These are phyloP conservation scores for Erodium trifolium DNA, from an alignment of 441 rosid species.

Conservation along the genomic window DNA sequence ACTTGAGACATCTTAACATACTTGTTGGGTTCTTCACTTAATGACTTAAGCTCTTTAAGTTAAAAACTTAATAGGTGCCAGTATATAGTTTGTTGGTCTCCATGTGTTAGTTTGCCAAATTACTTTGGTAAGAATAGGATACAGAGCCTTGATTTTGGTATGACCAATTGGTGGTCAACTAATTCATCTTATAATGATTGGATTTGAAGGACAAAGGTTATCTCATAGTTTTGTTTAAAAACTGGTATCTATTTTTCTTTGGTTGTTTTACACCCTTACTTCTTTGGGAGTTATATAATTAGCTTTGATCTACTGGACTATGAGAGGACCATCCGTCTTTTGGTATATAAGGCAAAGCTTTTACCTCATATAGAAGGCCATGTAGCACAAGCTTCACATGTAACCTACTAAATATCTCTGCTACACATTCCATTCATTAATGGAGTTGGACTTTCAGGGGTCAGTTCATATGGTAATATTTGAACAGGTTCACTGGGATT, in stretches of 20 bases:
- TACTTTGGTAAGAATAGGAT: not conserved
- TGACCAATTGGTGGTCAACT: not conserved
- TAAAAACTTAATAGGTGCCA: not conserved
- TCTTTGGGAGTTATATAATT: not conserved
- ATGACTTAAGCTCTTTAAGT: not conserved
- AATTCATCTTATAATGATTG: not conserved
- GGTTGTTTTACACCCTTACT: not conserved
- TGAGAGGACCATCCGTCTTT: not conserved
- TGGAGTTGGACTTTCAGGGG: not conserved
- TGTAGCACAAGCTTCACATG: not conserved
- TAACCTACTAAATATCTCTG: not conserved
- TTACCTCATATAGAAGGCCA: not conserved
- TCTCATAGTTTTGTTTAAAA: not conserved
- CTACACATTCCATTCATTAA: not conserved
- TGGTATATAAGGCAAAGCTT: not conserved
- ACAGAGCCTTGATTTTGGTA: not conserved
- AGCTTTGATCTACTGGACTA: not conserved
- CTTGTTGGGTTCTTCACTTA: not conserved
- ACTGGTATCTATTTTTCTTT: not conserved
- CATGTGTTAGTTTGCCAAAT: not conserved
- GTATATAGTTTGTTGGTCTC: conserved; percentile 6
- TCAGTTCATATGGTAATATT: not conserved
- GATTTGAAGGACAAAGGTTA: not conserved
- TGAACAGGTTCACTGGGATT: not conserved
- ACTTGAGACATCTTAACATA: not conserved